phyloP scores from a whole-genome alignment of 2,329 filamentous ascomycete species.

The Pestalotiopsis sp. region DNA sequence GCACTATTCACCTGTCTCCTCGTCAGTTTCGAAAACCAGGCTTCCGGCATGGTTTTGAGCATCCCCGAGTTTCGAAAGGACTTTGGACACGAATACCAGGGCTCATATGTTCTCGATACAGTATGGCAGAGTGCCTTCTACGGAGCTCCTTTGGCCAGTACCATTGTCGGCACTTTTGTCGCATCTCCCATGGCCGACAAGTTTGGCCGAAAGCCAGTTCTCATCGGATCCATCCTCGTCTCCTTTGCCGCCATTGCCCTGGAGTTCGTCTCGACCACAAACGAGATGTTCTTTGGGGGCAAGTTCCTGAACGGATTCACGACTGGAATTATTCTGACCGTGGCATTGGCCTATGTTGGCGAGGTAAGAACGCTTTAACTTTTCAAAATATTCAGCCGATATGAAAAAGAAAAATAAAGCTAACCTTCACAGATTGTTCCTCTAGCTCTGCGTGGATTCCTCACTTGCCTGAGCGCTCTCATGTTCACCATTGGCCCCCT shows the following conservation, averaged over 20 bases:
- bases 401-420: background rate
- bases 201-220: conserved; percentile 31
- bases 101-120: conserved; percentile 1
- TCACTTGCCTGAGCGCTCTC: conserved; percentile 29
- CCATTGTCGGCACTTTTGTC: conserved; percentile 4
- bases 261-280: conserved; percentile 35
- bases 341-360: conserved; percentile 23
- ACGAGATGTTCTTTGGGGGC: conserved; percentile 36
- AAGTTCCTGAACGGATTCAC: conserved; percentile 39
- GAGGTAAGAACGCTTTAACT: conserved; percentile 22
- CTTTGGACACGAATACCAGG: conserved; percentile 4
- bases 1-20: background rate
- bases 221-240: conserved; percentile 30
- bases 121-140: conserved; percentile 4
- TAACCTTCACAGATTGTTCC: conserved; percentile 24
- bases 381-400: background rate
- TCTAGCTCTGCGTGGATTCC: conserved; percentile 24
- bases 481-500: conserved; percentile 33
- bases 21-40: conserved; percentile 10
- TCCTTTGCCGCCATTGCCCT: conserved; percentile 33
- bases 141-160: background rate
- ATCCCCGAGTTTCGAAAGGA: conserved; percentile 10
- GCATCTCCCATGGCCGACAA: conserved; percentile 32
- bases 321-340: conserved; percentile 14
- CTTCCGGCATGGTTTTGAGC: conserved; percentile 1